These are phyloP conservation scores for Hygrophorus russula DNA, from an alignment of 768 basidiomycete genomes.

Conservation along the genomic window DNA sequence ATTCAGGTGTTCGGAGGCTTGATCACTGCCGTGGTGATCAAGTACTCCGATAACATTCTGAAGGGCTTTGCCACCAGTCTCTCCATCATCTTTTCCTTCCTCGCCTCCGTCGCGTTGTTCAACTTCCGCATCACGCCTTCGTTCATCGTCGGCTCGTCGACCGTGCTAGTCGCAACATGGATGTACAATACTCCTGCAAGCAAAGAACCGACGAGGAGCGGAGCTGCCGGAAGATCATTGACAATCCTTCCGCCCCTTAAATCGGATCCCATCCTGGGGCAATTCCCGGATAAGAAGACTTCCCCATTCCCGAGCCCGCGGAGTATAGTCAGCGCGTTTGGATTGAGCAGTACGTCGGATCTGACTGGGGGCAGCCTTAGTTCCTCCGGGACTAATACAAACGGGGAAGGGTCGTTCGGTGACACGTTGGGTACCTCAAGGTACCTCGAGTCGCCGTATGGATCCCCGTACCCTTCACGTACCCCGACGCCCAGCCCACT, in stretches of 20 bases:
- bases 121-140: slow-evolving; percentile 79
- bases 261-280: slow-evolving; percentile 46
- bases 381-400: slow-evolving; percentile 3
- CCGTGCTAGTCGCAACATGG: slow-evolving; percentile 84
- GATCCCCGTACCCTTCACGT: slow-evolving; percentile 28
- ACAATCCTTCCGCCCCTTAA: slow-evolving; percentile 33
- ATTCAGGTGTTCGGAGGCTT: slow-evolving; percentile 91
- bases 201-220: slow-evolving; percentile 15
- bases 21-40: slow-evolving; percentile 91
- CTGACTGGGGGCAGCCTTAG: slow-evolving; percentile 5
- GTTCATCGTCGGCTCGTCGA: slow-evolving; percentile 77
- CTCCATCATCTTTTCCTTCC: slow-evolving; percentile 90
- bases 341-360: slow-evolving; percentile 18
- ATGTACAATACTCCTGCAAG: slow-evolving; percentile 79
- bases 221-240: not conserved
- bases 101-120: slow-evolving; percentile 87
- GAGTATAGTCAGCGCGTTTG: slow-evolving; percentile 39
- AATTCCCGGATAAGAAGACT: slow-evolving; percentile 35
- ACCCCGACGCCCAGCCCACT: slow-evolving; percentile 11
- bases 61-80: slow-evolving; percentile 97
- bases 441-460: slow-evolving; percentile 29
- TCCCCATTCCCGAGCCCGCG: slow-evolving; percentile 40
- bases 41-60: slow-evolving; percentile 90
- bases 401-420: slow-evolving; percentile 7
- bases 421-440: slow-evolving; percentile 25